Evolutionary conservation across 768 basidiomycete species (phyloP), one percentile per base, ranked within the genome.

Genomic region (Kwoniella botswanensis): DNA sequence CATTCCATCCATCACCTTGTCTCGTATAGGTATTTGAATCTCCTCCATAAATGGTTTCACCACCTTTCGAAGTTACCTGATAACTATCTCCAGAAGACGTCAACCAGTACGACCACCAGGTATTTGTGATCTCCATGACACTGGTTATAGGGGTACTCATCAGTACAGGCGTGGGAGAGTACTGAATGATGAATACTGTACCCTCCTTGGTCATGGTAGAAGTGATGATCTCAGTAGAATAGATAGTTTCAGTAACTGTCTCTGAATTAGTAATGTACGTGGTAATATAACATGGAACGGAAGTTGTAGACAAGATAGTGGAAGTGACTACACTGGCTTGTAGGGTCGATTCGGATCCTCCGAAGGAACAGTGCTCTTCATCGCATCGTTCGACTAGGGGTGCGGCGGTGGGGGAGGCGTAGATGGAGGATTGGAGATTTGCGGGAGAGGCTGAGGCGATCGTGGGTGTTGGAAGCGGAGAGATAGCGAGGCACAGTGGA

Each of bases 201-300:
- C 78, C 78, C 53, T 73, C 68, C 43, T 72, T 62, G 15, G 76
- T 79, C 24, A 73, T 52, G 13, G 78, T 79, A 42, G 71, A 72
- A 10, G 78, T 79, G 53, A 77, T 63, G 42, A 74, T 79, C 21
- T 77, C 71, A 56, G 78, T 77, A 24, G 73, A 76, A 67, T 79
- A 79, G 13, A 77, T 54, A 11, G 78, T 79, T 46, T 60, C 59
- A 6, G 72, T 72, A 54, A 67, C 62, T 11, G 78, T 79, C 15
- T 63, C 42, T 9, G 68, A 71, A 29, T 79, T 46, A 10, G 76
- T 79, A 55, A 79, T 56, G 56, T 66, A 74, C 4, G 72, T 74
- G 13, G 78, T 79, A 29, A 74, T 72, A 50, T 76, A 76, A 52
- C 78, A 79, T 11, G 78, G 78, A 22, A 79, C 74, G 24, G 71